Evolutionary conservation across 1,139 yeast genomes (phyloP), one percentile per base, ranked within the genome.

Genomic region (Nadsonia starkeyi-henricii): DNA sequence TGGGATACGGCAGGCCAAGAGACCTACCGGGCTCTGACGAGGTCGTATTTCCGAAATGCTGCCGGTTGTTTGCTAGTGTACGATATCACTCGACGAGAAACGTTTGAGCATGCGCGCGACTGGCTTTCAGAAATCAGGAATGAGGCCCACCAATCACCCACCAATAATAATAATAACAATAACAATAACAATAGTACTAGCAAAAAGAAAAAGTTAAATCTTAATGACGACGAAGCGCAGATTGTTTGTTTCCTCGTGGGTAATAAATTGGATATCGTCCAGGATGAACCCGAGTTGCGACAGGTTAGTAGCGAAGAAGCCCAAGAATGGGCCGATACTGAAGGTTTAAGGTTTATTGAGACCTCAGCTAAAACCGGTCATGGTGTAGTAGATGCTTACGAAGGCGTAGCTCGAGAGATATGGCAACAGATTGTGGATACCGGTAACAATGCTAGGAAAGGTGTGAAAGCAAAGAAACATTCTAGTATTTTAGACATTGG

Each of bases 1-100:
- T 44, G 52, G 51, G 96, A 88, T 64, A 88, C 96, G 43, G 96
- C 96, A 1, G 96, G 96, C 39, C 96, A 88, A 70, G 96, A 88
- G 67, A 96, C 88, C 65, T 88, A 86, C 65, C 76, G 88, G 54
- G 94, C 95, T 41, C 88, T 88, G 85, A 75, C 86, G 53, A 80
- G 81, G 60, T 71, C 82, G 54, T 88, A 88, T 64, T 88, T 88
- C 64, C 83, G 84, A 53, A 80, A 86, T 44, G 93, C 93, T 17
- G 81, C 81, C 59, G 94, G 94, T 3, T 84, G 85, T 58, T 63
- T 88, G 48, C 69, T 88, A 53, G 96, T 88, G 13, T 88, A 88
- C 64, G 82, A 88, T n/a, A 89, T 88, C 37, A 84, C 93, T 3
- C 72, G 89, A 76, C 79, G 64, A 83, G 83, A 65, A 41, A 64